Percentiles rank a stretch among this genome's conserved stretches.
Evolutionary conservation across 441 rosid species (phyloP).

Genomic region (Corymbia calophylla): DNA sequence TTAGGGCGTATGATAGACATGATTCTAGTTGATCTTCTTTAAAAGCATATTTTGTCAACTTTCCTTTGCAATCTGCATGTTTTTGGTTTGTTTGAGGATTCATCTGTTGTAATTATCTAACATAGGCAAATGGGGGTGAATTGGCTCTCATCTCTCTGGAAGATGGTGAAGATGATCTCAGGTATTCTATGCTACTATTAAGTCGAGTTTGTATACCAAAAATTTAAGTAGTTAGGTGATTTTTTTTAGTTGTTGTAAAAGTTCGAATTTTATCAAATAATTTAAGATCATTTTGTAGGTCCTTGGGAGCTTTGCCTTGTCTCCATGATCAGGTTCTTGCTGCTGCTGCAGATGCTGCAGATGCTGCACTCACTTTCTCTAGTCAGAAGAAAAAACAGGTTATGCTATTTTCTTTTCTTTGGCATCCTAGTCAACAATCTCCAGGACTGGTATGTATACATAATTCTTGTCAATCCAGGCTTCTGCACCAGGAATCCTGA

Average conservation of each 20-base stretch:
- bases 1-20: background rate
- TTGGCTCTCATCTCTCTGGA: conserved; percentile 45
- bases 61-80: background rate
- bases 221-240: background rate
- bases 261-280: background rate
- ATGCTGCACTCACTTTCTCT: conserved; percentile 42
- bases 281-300: conserved; percentile 23
- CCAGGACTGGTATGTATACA: background rate
- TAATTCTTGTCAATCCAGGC: conserved; percentile 25
- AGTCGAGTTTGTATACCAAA: background rate
- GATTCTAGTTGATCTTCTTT: background rate
- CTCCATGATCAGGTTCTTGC: conserved; percentile 68
- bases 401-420: background rate
- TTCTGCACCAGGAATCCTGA: conserved; percentile 34
- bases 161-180: conserved; percentile 30
- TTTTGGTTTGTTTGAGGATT: conserved; percentile 1
- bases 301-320: conserved; percentile 44
- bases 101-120: background rate
- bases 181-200: conserved; percentile 23
- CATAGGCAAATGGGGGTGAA: conserved; percentile 57
- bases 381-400: conserved; percentile 60
- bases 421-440: background rate
- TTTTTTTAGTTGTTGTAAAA: background rate
- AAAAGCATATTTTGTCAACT: background rate
- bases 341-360: conserved; percentile 67